Evolutionary conservation across 345 rosid genomes (phyloP).

Genomic region (Jatropha curcas): DNA sequence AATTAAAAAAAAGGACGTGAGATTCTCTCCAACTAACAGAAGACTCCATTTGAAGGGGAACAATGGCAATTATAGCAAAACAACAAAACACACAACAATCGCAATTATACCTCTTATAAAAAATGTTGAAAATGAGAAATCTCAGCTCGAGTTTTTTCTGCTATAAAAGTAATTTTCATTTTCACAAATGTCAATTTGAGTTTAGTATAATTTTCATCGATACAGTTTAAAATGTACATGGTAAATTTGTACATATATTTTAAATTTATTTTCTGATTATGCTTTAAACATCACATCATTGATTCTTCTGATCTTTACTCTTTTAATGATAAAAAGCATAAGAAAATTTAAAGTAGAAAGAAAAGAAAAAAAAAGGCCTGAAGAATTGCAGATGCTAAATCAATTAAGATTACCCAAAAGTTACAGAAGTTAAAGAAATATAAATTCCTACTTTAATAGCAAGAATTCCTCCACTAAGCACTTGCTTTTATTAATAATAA

Average conservation of each 20-base stretch:
- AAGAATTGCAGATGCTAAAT: neutral
- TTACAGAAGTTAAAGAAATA: neutral
- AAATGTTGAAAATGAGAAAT: too few species aligned
- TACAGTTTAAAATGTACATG: too few species aligned
- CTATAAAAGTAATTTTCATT: too few species aligned
- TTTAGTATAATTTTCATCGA: too few species aligned
- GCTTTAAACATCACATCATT: neutral
- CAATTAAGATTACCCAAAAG: slow-evolving; percentile 12
- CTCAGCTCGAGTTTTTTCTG: too few species aligned
- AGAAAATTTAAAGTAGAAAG: neutral
- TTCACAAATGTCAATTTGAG: too few species aligned
- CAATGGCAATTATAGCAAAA: slow-evolving; percentile 9
- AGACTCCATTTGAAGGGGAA: neutral
- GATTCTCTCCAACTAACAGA: slow-evolving; percentile 11
- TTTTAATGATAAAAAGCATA: neutral
- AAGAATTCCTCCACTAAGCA: slow-evolving; percentile 8
- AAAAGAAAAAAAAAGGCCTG: neutral
- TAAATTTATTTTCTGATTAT: neutral
- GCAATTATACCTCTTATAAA: too few species aligned
- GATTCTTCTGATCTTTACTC: neutral
- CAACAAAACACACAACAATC: slow-evolving; percentile 19
- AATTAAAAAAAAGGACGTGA: neutral
- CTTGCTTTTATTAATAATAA: neutral
- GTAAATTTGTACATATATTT: too few species aligned
- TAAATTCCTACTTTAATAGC: slow-evolving; percentile 12